Conservation (phyloP, 73 alveolate genomes). For the Paraurostyla sp. region DNA sequence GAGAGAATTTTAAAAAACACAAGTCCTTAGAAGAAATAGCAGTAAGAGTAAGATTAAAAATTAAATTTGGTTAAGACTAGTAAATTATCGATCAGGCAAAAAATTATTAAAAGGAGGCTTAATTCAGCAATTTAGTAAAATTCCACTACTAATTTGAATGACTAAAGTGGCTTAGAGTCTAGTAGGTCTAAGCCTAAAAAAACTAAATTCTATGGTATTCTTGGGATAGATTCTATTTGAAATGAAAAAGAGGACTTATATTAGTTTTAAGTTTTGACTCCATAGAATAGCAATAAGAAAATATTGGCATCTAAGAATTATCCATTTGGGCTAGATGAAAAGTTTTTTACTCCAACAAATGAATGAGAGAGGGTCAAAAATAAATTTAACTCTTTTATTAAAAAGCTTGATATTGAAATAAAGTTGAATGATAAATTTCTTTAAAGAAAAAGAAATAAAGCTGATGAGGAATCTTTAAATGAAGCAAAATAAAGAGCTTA, state of each 20-base stretch:
- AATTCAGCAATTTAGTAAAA: too few species aligned
- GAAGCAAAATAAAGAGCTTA: background rate
- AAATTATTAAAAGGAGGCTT: too few species aligned
- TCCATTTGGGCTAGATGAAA: constrained; percentile 56
- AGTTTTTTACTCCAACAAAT: constrained; percentile 29
- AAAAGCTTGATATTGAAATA: constrained; percentile 37
- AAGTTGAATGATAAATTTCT: constrained; percentile 35
- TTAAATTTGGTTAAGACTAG: too few species aligned
- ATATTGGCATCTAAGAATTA: background rate
- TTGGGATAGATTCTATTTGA: constrained; percentile 51
- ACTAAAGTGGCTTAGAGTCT: too few species aligned
- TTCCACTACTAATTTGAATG: too few species aligned
- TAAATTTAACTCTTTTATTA: constrained; percentile 30
- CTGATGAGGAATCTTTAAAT: too few species aligned
- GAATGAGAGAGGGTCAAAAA: constrained; percentile 17
- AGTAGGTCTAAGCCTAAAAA: too few species aligned
- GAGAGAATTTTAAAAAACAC: too few species aligned
- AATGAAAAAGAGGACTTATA: background rate
- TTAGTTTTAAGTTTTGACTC: constrained; percentile 5
- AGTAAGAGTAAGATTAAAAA: too few species aligned
- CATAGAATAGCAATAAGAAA: constrained; percentile 26
- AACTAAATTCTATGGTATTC: constrained; percentile 38
- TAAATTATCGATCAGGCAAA: too few species aligned
- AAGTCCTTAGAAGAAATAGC: too few species aligned
- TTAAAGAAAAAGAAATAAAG: background rate